Percentiles rank a stretch among this genome's conserved stretches.
phyloP scores from a whole-genome alignment of 2,329 filamentous ascomycete species.

The Microcera coccophila region DNA sequence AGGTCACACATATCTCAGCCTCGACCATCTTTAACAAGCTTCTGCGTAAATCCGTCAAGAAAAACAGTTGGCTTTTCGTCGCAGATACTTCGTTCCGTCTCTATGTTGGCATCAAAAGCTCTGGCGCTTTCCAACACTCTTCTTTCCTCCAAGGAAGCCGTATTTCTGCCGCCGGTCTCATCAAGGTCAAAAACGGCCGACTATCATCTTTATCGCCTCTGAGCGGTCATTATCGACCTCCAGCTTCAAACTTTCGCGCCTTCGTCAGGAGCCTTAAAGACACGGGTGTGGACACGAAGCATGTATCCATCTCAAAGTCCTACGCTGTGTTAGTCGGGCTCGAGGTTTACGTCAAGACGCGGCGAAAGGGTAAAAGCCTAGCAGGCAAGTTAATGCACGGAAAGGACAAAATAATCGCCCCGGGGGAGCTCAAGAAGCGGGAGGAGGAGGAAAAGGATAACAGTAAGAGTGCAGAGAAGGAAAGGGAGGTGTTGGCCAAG shows the following conservation, averaged over 20 bases:
- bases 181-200: constrained; percentile 78
- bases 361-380: constrained; percentile 58
- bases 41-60: constrained; percentile 72
- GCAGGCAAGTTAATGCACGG: constrained; percentile 48
- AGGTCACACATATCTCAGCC: constrained; percentile 61
- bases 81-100: constrained; percentile 80
- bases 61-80: constrained; percentile 93
- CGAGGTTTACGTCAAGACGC: constrained; percentile 71
- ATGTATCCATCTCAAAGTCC: constrained; percentile 72
- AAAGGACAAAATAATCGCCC: constrained; percentile 58
- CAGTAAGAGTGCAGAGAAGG: constrained; percentile 54
- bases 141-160: constrained; percentile 82
- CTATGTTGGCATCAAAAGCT: constrained; percentile 87
- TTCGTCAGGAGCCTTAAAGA: constrained; percentile 72
- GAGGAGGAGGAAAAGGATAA: constrained; percentile 60
- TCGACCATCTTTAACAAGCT: constrained; percentile 75
- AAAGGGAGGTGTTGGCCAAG: constrained; percentile 44
- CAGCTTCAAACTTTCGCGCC: constrained; percentile 75
- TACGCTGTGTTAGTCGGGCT: constrained; percentile 80
- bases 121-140: constrained; percentile 84
- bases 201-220: constrained; percentile 67
- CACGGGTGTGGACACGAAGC: constrained; percentile 72
- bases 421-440: constrained; percentile 52
- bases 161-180: constrained; percentile 77
- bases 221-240: constrained; percentile 81